Evolutionary conservation across 148 eudicot genomes (phyloP), one percentile per base, ranked within the genome.

Genomic region (Chenopodium album): DNA sequence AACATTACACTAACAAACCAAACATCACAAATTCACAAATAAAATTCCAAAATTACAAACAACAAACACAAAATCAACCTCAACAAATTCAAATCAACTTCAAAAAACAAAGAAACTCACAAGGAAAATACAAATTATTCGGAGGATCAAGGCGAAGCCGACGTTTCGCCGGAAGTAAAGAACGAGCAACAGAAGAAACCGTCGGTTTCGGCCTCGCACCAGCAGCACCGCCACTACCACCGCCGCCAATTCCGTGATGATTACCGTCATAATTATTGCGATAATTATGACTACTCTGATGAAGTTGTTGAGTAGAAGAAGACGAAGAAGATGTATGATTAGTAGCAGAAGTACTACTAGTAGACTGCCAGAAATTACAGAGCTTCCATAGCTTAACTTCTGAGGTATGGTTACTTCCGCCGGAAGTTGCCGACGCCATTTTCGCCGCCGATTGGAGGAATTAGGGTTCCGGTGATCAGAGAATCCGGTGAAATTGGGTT

Each of bases 121-220:
- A 88, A 10, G 97, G 94, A 79, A 94, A 94, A 83, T 86, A 91
- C n/a, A 94, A 92, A 50, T 89, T 87, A 73, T 67, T 88, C 9
- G 97, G 82, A n/a, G 98, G 98, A 90, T 94, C 98, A 73, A 94
- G 91, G 62, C 86, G 86, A 47, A 94, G 89, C 0, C 98, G 88
- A 5, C 97, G 92, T 52, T 90, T 82, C 14, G 88, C 82, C 14
- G 95, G 97, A 22, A 94, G 85, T 4, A 94, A 37, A 73, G 94
- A 90, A 84, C 89, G 86, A 5, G 95, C 95, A 32, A 92, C 91
- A 11, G 94, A 88, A 23, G 95, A 84, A 37, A 94, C 91, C 23
- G 88, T 77, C 28, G 80, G 85, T 2, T 79, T 78, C 31, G 84
- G 4, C 62, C 60, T 80, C 31, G 84, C 32, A 75, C 75, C 86